Base-by-base conservation (phyloP, 106 monocot genomes). In the Dendrobium huoshanense region DNA sequence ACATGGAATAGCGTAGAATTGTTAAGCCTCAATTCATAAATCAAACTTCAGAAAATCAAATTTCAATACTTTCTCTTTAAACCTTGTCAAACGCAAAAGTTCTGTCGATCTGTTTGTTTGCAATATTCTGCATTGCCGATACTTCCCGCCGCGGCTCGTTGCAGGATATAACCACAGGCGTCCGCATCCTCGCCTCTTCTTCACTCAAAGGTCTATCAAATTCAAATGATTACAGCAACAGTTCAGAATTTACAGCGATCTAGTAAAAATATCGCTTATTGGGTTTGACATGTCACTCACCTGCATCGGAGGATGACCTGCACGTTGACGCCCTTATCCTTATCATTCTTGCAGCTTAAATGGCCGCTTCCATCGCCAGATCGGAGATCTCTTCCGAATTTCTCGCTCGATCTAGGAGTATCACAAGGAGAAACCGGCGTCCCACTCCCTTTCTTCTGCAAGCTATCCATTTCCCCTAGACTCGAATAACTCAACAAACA, bases 61-160 rank as follows among this genome's bases (percentile, higher is more conserved):
- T 19, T 29, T 56, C 37, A 37, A 16, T 4, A 3, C 33, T 70
- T 70, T 7, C 15, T n/a, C 77, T n/a, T 20, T 42, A 41, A 18
- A 98, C 97, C 94, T 89, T 98, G 67, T 98, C 94, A 80, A 98
- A 98, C 29, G 79, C 82, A 88, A 98, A 98, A 3, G 90, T 94
- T 65, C 88, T 87, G 77, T 94, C 94, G 24, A 98, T 98, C 79
- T 92, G 94, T 83, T 98, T 94, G 81, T 94, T 91, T 17, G 92
- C 94, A 82, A 94, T 94, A 61, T 83, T 90, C 81, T 94, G 97
- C 75, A 86, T 73, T 16, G 94, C 97, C 2, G 89, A 79, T 72
- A 96, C 92, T 82, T 96, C 96, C 64, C 94, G 87, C 31, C 94
- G 83, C 67, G 77, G 72, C 80, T 96, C 96, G 77, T 96, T 90